A percentile compares a stretch with the other conserved stretches of the same genome.
Evolutionary conservation across 345 rosid genomes (phyloP).

Genomic region (Hibiscus syriacus): DNA sequence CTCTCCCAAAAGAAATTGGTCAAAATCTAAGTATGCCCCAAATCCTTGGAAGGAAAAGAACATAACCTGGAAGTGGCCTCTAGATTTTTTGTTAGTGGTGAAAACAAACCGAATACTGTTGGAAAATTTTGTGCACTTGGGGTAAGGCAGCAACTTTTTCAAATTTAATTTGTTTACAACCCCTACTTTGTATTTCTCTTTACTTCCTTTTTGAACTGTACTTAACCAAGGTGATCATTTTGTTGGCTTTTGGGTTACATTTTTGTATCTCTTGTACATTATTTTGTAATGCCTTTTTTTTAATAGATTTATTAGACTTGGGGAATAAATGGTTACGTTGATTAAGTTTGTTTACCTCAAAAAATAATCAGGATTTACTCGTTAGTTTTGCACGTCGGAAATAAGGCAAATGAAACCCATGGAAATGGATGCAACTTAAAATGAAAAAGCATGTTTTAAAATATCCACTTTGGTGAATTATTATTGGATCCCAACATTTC

Average conservation of each 20-base stretch:
- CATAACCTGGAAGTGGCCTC: neutral
- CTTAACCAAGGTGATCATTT: neutral
- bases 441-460: neutral
- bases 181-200: neutral
- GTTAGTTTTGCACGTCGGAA: neutral
- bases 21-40: neutral
- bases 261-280: slow-evolving; percentile 2
- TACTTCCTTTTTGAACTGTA: neutral
- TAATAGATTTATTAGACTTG: too few species aligned
- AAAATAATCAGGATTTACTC: neutral
- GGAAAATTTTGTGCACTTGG: slow-evolving; percentile 7
- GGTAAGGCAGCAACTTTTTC: neutral
- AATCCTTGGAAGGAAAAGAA: neutral
- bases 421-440: neutral
- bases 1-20: slow-evolving; percentile 31
- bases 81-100: neutral
- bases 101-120: neutral
- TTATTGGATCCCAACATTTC: slow-evolving; percentile 5
- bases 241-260: neutral
- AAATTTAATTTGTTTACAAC: slow-evolving; percentile 5
- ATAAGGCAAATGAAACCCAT: neutral
- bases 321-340: neutral
- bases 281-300: neutral
- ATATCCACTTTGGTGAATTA: neutral
- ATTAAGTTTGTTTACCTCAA: neutral